A percentile compares a stretch with the other conserved stretches of the same genome.
These are phyloP conservation scores for Citrus australasica DNA, from an alignment of 345 rosid species.

Conservation along the genomic window DNA sequence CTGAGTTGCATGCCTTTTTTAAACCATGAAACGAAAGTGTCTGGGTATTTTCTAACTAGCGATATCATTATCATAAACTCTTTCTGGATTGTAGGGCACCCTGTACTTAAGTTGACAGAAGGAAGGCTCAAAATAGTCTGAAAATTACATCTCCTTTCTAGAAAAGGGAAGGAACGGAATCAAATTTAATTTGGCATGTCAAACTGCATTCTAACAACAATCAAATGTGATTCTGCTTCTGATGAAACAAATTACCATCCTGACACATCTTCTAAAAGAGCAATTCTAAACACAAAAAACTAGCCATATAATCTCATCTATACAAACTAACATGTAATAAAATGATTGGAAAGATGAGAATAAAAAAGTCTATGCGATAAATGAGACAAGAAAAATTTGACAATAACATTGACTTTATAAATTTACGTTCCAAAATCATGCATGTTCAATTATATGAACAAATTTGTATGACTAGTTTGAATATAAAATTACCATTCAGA, in stretches of 20 bases:
- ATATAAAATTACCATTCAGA: not conserved
- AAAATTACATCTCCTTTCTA: not conserved
- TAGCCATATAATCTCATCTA: not conserved
- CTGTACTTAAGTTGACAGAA: not conserved
- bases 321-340: not conserved
- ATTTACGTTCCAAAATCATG: no score
- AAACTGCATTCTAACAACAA: not conserved
- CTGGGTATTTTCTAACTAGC: not conserved
- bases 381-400: not conserved
- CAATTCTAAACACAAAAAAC: not conserved
- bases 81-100: not conserved
- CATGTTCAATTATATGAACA: no score
- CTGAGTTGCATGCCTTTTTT: not conserved
- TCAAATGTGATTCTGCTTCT: not conserved
- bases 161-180: not conserved
- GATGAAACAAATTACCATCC: not conserved
- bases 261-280: not conserved
- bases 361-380: not conserved
- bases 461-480: no score
- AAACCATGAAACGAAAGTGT: not conserved
- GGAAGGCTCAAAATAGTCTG: not conserved
- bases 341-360: not conserved
- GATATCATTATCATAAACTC: not conserved
- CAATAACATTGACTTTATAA: not conserved
- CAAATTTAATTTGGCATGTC: not conserved